Base-by-base conservation (phyloP, 1,284 basidiomycete species). In the Cutaneotrichosporon spelunceum region DNA sequence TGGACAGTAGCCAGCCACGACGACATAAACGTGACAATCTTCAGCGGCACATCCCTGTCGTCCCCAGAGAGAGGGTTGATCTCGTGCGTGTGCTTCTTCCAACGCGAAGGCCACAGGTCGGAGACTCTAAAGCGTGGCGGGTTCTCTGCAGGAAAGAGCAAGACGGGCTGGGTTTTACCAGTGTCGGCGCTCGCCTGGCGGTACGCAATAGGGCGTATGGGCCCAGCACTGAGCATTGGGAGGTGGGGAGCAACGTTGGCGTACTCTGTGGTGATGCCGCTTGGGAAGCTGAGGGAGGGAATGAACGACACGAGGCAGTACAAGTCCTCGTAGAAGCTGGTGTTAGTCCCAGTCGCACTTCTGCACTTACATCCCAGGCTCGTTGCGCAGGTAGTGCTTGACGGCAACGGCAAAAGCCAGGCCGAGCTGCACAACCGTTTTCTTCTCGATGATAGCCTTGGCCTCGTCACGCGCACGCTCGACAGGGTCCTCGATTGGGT, bases 21-120 rank as follows among this genome's bases (percentile, higher is more conserved):
- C 60, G 85, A 86, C 72, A 90, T 79, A 76, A 89, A 90, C 61
- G 89, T 77, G 9, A 85, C 86, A 58, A 90, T 83, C 77, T 89
- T 88, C 56, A 89, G 77, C 0, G 88, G 88, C 11, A 66, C 57
- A 45, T 63, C 62, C 27, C 57, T 52, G 47, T 58, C 58, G 1
- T 39, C n/a, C 29, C 44, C 47, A 3, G 45, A 9, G 16, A 50
- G 5, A 5, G 48, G 27, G 47, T 19, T 34, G n/a, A 47, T 19
- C 30, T 33, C 23, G 29, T 23, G 4, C 10, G 36, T 54, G n/a
- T 45, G 36, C 48, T 58, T 57, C 23, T 13, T 23, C 1, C n/a
- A 14, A 47, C 55, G 57, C 39, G 24, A 27, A 2, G 87, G 87
- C 78, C 87, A 89, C 3, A 87, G 66, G 68, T 89, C 87, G 57